Conservation (phyloP, 805 yeast species). For the Priceomyces fermenticarens region DNA sequence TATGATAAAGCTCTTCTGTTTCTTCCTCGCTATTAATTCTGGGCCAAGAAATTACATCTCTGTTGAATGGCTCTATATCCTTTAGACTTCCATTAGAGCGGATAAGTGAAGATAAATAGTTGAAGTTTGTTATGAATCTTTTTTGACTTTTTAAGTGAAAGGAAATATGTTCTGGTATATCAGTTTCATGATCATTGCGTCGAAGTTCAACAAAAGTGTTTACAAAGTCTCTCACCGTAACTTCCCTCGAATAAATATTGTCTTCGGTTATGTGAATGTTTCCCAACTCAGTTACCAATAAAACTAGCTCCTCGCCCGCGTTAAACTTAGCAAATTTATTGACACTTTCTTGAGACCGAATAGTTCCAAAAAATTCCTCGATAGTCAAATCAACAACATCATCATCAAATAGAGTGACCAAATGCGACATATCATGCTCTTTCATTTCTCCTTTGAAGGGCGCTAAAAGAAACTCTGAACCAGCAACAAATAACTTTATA, state of each 20-base stretch:
- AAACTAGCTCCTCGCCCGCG: constrained; percentile 23
- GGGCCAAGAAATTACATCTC: not conserved
- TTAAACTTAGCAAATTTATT: constrained; percentile 21
- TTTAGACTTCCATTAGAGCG: constrained; percentile 19
- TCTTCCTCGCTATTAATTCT: too few species aligned
- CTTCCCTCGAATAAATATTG: constrained; percentile 22
- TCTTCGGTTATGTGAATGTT: constrained; percentile 29
- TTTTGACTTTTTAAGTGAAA: constrained; percentile 18
- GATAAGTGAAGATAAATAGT: constrained; percentile 18
- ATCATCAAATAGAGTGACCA: constrained; percentile 26
- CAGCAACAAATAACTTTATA: constrained; percentile 19
- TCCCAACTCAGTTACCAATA: constrained; percentile 26
- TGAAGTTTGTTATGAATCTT: constrained; percentile 27
- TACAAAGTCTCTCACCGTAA: constrained; percentile 25
- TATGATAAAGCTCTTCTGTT: too few species aligned
- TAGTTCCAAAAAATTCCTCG: constrained; percentile 21
- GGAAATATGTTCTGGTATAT: constrained; percentile 12
- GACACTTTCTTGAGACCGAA: constrained; percentile 26
- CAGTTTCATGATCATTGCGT: constrained; percentile 8
- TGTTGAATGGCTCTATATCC: not conserved
- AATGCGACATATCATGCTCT: constrained; percentile 12
- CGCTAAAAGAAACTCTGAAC: constrained; percentile 24
- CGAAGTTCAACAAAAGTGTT: constrained; percentile 17
- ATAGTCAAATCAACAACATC: constrained; percentile 16
- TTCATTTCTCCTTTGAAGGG: constrained; percentile 14